A percentile compares a stretch with the other conserved stretches of the same genome.
phyloP scores from a whole-genome alignment of 2,329 filamentous ascomycete species.

The Xenoacremonium recifei region DNA sequence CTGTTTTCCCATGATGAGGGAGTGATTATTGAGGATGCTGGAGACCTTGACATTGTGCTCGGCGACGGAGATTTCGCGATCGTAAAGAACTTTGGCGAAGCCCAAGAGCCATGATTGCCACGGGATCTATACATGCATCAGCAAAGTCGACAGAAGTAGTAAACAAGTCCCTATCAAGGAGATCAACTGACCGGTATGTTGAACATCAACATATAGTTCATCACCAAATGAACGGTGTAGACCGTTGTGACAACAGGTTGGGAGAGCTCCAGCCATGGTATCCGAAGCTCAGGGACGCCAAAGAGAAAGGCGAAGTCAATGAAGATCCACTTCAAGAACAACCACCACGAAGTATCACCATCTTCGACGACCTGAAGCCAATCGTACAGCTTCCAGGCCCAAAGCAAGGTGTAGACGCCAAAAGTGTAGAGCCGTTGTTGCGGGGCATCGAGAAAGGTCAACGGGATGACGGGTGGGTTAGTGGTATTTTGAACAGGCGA shows the following conservation, averaged over 20 bases:
- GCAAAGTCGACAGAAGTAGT: background rate
- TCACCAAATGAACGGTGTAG: constrained; percentile 68
- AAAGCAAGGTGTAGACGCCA: constrained; percentile 72
- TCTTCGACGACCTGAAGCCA: constrained; percentile 76
- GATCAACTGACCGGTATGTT: constrained; percentile 66
- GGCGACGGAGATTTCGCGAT: constrained; percentile 90
- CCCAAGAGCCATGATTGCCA: constrained; percentile 71
- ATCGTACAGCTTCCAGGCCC: constrained; percentile 85
- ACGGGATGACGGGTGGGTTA: constrained; percentile 70
- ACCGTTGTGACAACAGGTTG: constrained; percentile 69
- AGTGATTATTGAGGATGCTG: constrained; percentile 85
- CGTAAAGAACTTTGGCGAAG: constrained; percentile 79
- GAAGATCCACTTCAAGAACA: constrained; percentile 90
- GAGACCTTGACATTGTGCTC: constrained; percentile 88
- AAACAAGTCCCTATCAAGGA: background rate
- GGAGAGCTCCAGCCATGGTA: constrained; percentile 95
- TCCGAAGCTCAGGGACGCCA: constrained; percentile 79
- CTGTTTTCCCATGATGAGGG: constrained; percentile 91
- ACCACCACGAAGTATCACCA: constrained; percentile 81
- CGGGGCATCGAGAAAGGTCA: constrained; percentile 81
- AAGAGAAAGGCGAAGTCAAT: constrained; percentile 88
- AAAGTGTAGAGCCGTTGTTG: constrained; percentile 86
- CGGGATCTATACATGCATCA: constrained; percentile 55
- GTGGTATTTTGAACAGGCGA: constrained; percentile 22
- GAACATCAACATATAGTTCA: constrained; percentile 91